These are phyloP conservation scores for Beta lomatogona DNA, from an alignment of 179 eudicot species.

Conservation along the genomic window DNA sequence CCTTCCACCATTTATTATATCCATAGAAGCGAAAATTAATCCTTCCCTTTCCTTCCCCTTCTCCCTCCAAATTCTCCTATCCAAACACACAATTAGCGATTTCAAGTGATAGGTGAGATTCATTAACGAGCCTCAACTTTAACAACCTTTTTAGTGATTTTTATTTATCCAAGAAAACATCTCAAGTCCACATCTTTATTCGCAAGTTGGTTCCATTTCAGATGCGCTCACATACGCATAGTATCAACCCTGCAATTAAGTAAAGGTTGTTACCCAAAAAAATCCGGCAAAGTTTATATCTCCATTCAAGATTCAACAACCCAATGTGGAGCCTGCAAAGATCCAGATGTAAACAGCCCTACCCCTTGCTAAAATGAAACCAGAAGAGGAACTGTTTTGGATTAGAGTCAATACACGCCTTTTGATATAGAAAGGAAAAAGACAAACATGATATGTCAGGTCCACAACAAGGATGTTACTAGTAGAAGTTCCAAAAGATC, in stretches of 20 bases:
- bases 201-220: too few relatives aligned
- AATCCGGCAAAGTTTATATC: too few relatives aligned
- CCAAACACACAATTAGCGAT: too few relatives aligned
- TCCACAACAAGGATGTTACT: background rate
- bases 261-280: background rate
- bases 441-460: background rate
- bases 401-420: background rate
- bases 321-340: background rate
- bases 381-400: background rate
- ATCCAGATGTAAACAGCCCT: background rate
- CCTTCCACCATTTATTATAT: too few relatives aligned
- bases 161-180: too few relatives aligned
- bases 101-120: too few relatives aligned
- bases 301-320: background rate
- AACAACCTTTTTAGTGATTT: too few relatives aligned
- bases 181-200: too few relatives aligned
- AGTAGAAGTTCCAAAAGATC: background rate
- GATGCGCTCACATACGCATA: background rate
- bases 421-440: background rate
- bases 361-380: background rate
- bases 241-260: background rate
- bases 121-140: too few relatives aligned
- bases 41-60: too few relatives aligned
- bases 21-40: too few relatives aligned
- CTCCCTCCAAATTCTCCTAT: too few relatives aligned